A percentile compares a stretch with the other conserved stretches of the same genome.
Conservation (phyloP, 208 protist genomes). For the Angomonas ambiguus region DNA sequence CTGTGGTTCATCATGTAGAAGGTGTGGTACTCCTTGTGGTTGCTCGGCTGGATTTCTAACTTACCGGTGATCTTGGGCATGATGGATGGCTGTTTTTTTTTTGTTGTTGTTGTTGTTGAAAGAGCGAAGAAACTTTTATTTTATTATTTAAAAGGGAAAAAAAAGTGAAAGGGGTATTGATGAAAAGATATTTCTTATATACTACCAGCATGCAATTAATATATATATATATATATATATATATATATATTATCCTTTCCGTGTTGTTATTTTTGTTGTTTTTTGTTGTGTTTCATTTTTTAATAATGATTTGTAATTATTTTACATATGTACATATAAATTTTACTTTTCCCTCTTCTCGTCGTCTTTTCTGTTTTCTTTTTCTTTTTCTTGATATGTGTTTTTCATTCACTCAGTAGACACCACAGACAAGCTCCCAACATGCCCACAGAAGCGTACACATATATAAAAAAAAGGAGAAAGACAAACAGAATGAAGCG, state of each 20-base stretch:
- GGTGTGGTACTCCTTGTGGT: conserved; percentile 57
- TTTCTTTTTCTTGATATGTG: too few relatives aligned
- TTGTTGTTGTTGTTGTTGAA: conserved; percentile 13
- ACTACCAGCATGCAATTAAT: neutral
- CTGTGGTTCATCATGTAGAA: conserved; percentile 61
- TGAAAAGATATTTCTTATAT: too few relatives aligned
- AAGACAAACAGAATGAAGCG: too few relatives aligned
- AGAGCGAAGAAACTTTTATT: conserved; percentile 5
- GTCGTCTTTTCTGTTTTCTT: neutral
- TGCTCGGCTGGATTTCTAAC: conserved; percentile 34
- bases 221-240: neutral
- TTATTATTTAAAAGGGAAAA: conserved; percentile 1
- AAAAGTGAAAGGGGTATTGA: too few relatives aligned
- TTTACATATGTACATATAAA: conserved; percentile 16
- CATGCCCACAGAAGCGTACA: too few relatives aligned
- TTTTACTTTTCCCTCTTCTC: neutral
- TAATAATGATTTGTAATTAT: neutral
- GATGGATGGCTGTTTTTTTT: conserved; percentile 4
- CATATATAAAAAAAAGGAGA: too few relatives aligned
- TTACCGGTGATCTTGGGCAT: conserved; percentile 56
- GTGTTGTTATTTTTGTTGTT: neutral
- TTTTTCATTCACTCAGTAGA: too few relatives aligned
- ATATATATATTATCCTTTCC: neutral
- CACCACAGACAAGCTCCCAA: too few relatives aligned
- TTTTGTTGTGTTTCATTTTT: conserved; percentile 7